Base-by-base conservation (phyloP, 1,284 basidiomycete genomes). In the Phaffia rhodozyma region DNA sequence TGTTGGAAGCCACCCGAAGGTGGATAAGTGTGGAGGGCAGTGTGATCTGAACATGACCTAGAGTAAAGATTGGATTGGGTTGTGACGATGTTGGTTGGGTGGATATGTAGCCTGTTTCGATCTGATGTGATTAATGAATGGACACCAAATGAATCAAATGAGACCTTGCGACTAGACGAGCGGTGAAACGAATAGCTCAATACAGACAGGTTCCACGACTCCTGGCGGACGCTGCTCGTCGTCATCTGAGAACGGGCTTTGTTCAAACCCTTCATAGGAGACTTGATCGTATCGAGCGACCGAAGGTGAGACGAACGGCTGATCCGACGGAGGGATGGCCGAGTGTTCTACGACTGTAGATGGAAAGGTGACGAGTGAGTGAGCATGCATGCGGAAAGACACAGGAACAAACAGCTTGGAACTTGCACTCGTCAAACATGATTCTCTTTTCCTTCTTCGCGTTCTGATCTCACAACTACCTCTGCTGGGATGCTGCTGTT, bases 341-440 rank as follows among this genome's bases (percentile, higher is more conserved):
- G 87, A 79, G 73, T 92, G 90, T 74, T 92, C 88, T 71, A 93
- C 88, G 75, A 89, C 90, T 92, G 71, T 47, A 55, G 38, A 59
- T 18, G 38, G 51, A 27, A 51, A 52, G 55, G 52, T 66, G 62
- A 63, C 50, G 18, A 47, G 23, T 54, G 38, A 52, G 50, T 23
- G 34, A 52, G n/a, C 23, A 11, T 53, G 69, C 51, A 66, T 50
- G 65, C 61, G 7, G 13, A 58, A 52, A 66, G 51, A 58, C 32
- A 55, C 62, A 58, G 48, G 49, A 7, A 5, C 48, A 0, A 34
- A 59, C 55, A 30, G 56, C 61, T 43, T 66, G 47, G 25, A 27
- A 77, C 86, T 80, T 71, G 88, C 89, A 91, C 66, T 91, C 89
- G 74, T 91, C 89, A 70, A 91, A 86, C 87, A 90, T 90, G 51